Percentiles rank a stretch among this genome's conserved stretches.
phyloP scores from a whole-genome alignment of 2,329 filamentous ascomycete genomes.

The Teratosphaeria gauchensis region DNA sequence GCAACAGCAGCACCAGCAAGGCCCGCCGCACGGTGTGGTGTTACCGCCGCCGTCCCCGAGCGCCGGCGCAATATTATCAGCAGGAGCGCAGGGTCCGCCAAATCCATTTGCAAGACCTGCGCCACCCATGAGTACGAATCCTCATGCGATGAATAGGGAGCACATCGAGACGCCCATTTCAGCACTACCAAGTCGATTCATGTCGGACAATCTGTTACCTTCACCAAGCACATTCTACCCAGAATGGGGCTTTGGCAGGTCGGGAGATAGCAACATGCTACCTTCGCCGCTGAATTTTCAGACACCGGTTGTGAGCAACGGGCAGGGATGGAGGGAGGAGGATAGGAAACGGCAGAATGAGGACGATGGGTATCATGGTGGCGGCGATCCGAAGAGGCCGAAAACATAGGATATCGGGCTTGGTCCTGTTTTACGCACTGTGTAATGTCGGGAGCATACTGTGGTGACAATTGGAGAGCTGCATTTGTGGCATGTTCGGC shows the following conservation, averaged over 20 bases:
- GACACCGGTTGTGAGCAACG: constrained; percentile 54
- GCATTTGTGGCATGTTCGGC: background rate
- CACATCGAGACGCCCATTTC: constrained; percentile 78
- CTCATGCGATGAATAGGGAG: constrained; percentile 27
- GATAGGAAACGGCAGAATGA: constrained; percentile 27
- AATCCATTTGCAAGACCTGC: constrained; percentile 90
- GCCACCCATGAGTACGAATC: constrained; percentile 54
- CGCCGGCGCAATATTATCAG: constrained; percentile 73
- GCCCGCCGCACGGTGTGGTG: constrained; percentile 52
- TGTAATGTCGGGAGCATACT: background rate
- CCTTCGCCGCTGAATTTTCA: constrained; percentile 89
- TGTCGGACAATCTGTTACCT: constrained; percentile 76
- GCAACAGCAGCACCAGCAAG: constrained; percentile 9
- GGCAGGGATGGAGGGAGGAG: constrained; percentile 35
- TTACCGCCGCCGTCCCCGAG: constrained; percentile 89
- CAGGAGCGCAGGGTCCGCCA: constrained; percentile 81
- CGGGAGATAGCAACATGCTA: constrained; percentile 64
- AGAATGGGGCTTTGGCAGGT: constrained; percentile 69
- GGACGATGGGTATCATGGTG: constrained; percentile 23
- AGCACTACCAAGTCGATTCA: constrained; percentile 81
- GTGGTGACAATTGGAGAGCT: background rate
- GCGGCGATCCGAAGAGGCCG: constrained; percentile 11
- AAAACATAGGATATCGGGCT: constrained; percentile 3
- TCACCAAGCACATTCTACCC: constrained; percentile 89
- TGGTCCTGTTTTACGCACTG: background rate